phyloP scores from a whole-genome alignment of 225 moss, liverwort and hornwort species.

The Rhytidiadelphus loreus region DNA sequence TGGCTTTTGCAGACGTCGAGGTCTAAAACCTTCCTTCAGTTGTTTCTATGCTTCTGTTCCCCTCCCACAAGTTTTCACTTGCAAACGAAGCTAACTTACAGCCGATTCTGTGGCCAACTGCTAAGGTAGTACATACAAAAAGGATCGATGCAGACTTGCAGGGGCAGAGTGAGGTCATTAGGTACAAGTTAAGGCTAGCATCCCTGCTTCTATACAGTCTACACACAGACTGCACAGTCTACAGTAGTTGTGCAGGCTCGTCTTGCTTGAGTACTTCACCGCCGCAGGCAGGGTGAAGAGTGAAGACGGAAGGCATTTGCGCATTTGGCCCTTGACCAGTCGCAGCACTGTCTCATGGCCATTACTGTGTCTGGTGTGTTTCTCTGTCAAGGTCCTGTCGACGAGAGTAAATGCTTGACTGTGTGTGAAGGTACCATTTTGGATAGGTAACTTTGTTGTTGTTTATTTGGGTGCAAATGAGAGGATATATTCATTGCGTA shows the following conservation, averaged over 20 bases:
- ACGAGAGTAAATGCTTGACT: neutral
- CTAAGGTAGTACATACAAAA: neutral
- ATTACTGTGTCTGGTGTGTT: neutral
- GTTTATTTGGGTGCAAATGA: neutral
- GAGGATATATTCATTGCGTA: neutral
- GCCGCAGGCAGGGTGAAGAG: neutral
- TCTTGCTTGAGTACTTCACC: neutral
- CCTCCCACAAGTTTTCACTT: neutral
- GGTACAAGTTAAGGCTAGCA: neutral
- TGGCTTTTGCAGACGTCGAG: neutral
- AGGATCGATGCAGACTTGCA: neutral
- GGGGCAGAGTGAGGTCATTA: neutral
- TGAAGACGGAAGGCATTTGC: neutral
- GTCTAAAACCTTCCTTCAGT: neutral
- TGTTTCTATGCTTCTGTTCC: neutral
- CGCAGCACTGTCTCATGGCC: neutral
- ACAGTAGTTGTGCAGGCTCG: neutral
- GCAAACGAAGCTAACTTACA: neutral
- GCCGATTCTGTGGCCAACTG: neutral
- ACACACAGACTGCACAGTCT: neutral
- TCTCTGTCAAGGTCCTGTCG: neutral
- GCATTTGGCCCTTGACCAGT: neutral
- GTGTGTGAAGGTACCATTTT: neutral
- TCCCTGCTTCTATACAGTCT: neutral
- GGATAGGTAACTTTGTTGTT: neutral